phyloP scores from a whole-genome alignment of 352 stramenopile genomes.

The Phytophthora cryptogea region DNA sequence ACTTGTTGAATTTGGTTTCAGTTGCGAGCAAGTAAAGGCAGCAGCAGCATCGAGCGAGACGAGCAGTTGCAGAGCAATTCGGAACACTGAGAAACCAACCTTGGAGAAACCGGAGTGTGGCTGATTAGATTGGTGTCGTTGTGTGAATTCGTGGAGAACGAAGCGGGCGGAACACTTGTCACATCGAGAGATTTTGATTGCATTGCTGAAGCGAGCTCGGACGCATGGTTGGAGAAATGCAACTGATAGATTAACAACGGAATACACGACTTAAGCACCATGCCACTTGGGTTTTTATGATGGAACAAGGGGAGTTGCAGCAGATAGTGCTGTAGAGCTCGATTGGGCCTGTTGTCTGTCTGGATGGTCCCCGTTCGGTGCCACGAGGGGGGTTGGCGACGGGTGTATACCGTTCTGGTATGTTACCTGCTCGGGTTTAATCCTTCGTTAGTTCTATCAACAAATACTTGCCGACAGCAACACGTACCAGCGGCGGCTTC shows the following conservation, averaged over 20 bases:
- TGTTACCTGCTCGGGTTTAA: constrained; percentile 8
- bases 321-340: constrained; percentile 9
- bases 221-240: constrained; percentile 31
- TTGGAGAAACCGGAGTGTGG: constrained; percentile 11
- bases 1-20: constrained; percentile 5
- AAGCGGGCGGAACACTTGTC: constrained; percentile 14
- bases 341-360: constrained; percentile 13
- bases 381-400: constrained; percentile 13
- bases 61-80: background rate
- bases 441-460: too few species aligned
- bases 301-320: constrained; percentile 27
- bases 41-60: background rate
- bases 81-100: constrained; percentile 3
- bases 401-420: constrained; percentile 32
- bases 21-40: background rate
- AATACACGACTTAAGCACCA: constrained; percentile 32
- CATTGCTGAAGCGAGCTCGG: constrained; percentile 20
- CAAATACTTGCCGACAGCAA: background rate
- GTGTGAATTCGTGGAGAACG: constrained; percentile 12
- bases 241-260: constrained; percentile 39
- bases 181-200: constrained; percentile 28
- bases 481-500: constrained; percentile 30
- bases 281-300: constrained; percentile 16
- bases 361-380: constrained; percentile 6
- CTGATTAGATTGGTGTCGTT: constrained; percentile 23